These are phyloP conservation scores for Penicillium macrosclerotiorum DNA, from an alignment of 495 filamentous ascomycete genomes.

Conservation along the genomic window DNA sequence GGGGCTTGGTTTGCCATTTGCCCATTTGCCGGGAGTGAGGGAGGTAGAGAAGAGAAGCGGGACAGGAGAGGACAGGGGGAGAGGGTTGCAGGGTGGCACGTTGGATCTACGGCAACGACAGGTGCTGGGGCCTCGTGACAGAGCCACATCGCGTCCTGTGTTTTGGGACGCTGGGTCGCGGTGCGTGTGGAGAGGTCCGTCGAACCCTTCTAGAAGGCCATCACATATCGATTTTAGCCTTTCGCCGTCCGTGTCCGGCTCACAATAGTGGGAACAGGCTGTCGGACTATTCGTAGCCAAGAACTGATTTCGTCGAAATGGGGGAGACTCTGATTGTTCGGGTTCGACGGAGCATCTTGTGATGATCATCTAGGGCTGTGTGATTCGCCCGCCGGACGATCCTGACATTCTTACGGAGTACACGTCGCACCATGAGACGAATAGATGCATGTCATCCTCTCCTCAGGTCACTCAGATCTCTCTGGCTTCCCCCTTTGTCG, in stretches of 20 bases:
- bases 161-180: not conserved
- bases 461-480: too few relatives aligned
- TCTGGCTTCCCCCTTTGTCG: not conserved
- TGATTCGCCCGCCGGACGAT: too few relatives aligned
- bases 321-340: too few relatives aligned
- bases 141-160: conserved; percentile 12
- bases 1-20: too few relatives aligned
- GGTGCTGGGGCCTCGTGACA: not conserved
- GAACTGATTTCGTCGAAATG: too few relatives aligned
- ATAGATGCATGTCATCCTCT: conserved; percentile 17
- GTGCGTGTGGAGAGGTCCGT: not conserved
- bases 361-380: too few relatives aligned
- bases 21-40: not conserved
- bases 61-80: not conserved
- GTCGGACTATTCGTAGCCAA: too few relatives aligned
- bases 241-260: conserved; percentile 15
- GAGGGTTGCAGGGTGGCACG: conserved; percentile 9
- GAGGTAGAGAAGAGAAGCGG: not conserved
- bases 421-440: conserved; percentile 23
- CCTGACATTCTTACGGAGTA: too few relatives aligned
- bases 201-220: conserved; percentile 31
- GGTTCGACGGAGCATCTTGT: too few relatives aligned
- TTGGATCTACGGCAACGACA: not conserved
- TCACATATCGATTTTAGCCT: conserved; percentile 22
- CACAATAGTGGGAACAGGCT: conserved; percentile 23